These are phyloP conservation scores for Brettanomyces naardenensis DNA, from an alignment of 805 yeast genomes.

Conservation along the genomic window DNA sequence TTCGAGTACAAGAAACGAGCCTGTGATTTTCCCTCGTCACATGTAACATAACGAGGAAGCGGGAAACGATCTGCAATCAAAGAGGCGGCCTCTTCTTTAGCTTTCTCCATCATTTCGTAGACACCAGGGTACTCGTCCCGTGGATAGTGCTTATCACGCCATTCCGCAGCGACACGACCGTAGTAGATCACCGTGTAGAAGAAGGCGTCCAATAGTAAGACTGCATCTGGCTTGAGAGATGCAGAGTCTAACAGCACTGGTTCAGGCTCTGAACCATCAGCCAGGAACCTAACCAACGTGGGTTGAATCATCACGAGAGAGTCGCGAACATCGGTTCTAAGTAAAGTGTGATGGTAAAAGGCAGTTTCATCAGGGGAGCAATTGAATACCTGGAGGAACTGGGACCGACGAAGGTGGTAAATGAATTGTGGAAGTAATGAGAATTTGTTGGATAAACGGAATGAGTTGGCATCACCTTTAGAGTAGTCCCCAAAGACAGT, in stretches of 20 bases:
- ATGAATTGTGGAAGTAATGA: conserved; percentile 91
- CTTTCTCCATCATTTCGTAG: conserved; percentile 78
- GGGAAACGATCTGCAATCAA: conserved; percentile 92
- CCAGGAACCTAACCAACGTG: conserved; percentile 76
- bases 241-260: conserved; percentile 92
- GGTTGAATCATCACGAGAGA: conserved; percentile 98
- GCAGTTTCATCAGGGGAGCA: conserved; percentile 99
- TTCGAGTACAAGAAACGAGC: conserved; percentile 94
- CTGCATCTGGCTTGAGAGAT: conserved; percentile 82
- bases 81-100: conserved; percentile 88
- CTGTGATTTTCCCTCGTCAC: conserved; percentile 98
- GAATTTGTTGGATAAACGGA: conserved; percentile 77
- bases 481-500: conserved; percentile 90
- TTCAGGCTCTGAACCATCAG: conserved; percentile 74
- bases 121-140: conserved; percentile 87
- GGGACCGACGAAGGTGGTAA: conserved; percentile 92
- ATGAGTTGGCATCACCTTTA: conserved; percentile 75
- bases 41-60: conserved; percentile 92
- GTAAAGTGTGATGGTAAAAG: conserved; percentile 85
- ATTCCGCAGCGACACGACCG: conserved; percentile 89
- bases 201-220: conserved; percentile 86
- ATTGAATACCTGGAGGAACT: conserved; percentile 91
- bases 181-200: conserved; percentile 94
- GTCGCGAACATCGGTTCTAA: conserved; percentile 87
- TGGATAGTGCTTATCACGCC: conserved; percentile 95